Percentiles rank a stretch among this genome's conserved stretches.
phyloP scores from a whole-genome alignment of 2,329 filamentous ascomycete genomes.

The Didymella keratinophila region DNA sequence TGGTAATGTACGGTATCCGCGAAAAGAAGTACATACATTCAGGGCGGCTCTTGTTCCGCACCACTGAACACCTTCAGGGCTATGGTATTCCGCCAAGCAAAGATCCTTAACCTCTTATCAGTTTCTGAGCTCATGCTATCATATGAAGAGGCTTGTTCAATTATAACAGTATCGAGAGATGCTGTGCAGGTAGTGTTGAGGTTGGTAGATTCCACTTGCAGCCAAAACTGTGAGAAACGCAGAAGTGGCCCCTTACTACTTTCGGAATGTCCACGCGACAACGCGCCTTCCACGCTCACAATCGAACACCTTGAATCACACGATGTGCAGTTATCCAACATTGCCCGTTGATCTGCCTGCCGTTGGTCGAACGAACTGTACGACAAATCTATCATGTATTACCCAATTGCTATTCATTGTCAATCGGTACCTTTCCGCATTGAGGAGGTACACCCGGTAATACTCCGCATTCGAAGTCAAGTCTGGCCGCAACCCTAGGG shows the following conservation, averaged over 20 bases:
- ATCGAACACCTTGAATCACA: neutral
- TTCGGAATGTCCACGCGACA: conserved; percentile 12
- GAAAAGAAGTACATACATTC: neutral
- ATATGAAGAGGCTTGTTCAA: neutral
- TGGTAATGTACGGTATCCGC: no score
- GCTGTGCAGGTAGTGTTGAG: neutral
- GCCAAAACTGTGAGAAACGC: neutral
- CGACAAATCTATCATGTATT: neutral
- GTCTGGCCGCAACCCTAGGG: conserved; percentile 2
- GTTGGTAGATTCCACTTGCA: neutral
- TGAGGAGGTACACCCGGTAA: conserved; percentile 21
- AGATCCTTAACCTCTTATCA: neutral
- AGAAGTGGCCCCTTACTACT: neutral
- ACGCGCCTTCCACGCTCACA: neutral
- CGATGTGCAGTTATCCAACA: neutral
- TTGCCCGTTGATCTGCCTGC: neutral
- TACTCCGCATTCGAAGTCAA: conserved; percentile 2
- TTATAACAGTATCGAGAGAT: neutral
- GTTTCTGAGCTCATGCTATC: neutral
- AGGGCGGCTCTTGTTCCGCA: neutral
- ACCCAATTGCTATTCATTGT: conserved; percentile 1
- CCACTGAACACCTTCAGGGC: neutral
- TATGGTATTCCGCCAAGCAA: neutral
- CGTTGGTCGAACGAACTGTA: neutral
- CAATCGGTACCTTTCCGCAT: conserved; percentile 3